Conservation (phyloP, 2,329 filamentous ascomycete genomes). For the Pestalotiopsis fici region DNA sequence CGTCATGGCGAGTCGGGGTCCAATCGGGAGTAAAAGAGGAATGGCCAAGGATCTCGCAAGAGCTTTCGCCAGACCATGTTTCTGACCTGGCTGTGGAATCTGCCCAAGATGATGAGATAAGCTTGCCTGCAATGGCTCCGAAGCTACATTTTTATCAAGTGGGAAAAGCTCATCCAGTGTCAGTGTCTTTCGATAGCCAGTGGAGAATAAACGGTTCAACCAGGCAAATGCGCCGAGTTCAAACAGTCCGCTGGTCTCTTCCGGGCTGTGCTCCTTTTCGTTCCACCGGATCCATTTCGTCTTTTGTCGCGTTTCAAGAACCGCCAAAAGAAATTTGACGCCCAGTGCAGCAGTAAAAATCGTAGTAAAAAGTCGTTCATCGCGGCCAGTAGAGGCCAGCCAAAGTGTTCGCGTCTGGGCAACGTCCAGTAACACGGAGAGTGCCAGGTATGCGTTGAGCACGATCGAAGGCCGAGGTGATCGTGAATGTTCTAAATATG, state of each 20-base stretch:
- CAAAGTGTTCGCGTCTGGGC: conserved; percentile 36
- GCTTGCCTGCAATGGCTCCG: no score
- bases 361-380: conserved; percentile 11
- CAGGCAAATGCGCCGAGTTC: conserved; percentile 35
- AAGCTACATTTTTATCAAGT: no score
- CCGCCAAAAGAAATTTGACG: conserved; percentile 19
- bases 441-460: conserved; percentile 38
- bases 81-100: no score
- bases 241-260: conserved; percentile 35
- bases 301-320: conserved; percentile 23
- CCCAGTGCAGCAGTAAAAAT: conserved; percentile 17
- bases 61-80: conserved; percentile 14
- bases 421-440: conserved; percentile 45
- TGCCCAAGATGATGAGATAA: no score
- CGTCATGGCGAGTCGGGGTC: conserved; percentile 29
- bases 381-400: conserved; percentile 13
- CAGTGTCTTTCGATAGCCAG: conserved; percentile 36
- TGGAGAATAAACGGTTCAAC: conserved; percentile 33
- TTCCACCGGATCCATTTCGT: conserved; percentile 14
- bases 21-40: conserved; percentile 23
- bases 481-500: conserved; percentile 14
- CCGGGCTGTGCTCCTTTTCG: conserved; percentile 25
- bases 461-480: conserved; percentile 41
- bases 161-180: conserved; percentile 33
- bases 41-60: conserved; percentile 17